Evolutionary conservation across 805 yeast genomes (phyloP), one percentile per base, ranked within the genome.

Genomic region (Nakazawaea ernobii): DNA sequence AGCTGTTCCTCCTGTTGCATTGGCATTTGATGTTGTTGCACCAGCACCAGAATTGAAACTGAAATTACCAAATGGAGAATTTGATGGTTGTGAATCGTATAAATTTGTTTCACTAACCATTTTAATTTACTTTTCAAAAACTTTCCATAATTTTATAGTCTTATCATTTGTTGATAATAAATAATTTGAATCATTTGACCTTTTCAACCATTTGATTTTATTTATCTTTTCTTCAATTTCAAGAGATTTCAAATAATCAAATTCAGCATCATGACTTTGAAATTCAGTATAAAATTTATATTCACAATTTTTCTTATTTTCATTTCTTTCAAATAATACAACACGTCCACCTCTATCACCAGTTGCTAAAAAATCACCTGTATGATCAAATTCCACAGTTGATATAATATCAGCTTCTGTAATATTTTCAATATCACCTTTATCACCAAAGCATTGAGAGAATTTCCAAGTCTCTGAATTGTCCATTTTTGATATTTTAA

Each of bases 341-440:
- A 94, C 97, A 54, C 99, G 79, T 28, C 99, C 99, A 46, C 99
- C 99, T 61, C 91, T 83, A 69, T 94, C 99, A 52, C 99, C 99
- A 1, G 99, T 94, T 51, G 99, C 99, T 49, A 94, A 71, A 61
- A 84, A 94, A 62, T 94, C 90, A 43, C 99, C 99, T 7, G 94
- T 80, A 61, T 84, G 86, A 64, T 94, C 97, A 60, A 94, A 94
- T 68, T 94, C 98, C 36, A 94, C 97, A 2, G 99, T 88, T 15
- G 97, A 86, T 52, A 94, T 94, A 61, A 94, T 91, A 65, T 94
- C 99, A 4, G 97, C 97, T 62, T 91, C 98, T 2, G 97, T 90
- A 59, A 91, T 88, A 59, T 82, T 86, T 55, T 92, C 98, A 49
- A 91, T 85, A 65, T 94, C 99, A 42, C 96, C 96, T 66, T 95